Conservation (phyloP, 1,284 basidiomycete species). For the Ustilago tritici region DNA sequence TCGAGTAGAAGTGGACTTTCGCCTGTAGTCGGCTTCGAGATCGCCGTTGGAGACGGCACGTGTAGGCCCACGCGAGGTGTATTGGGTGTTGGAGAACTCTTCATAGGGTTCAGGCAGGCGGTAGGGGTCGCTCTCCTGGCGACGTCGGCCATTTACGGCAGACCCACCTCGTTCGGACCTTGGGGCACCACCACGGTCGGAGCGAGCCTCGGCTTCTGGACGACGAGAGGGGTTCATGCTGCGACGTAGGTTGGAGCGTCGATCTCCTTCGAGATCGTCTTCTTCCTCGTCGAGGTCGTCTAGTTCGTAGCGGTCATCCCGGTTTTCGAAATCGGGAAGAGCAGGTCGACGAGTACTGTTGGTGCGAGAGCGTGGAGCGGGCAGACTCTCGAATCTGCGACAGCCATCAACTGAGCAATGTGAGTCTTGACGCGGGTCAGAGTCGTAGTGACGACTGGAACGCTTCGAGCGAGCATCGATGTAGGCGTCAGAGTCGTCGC, state of each 20-base stretch:
- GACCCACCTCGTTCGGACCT: constrained; percentile 20
- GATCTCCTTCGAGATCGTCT: constrained; percentile 18
- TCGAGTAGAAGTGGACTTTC: not conserved
- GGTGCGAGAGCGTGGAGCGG: constrained; percentile 19
- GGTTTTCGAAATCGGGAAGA: constrained; percentile 23
- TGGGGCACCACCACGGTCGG: not conserved
- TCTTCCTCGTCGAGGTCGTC: constrained; percentile 37
- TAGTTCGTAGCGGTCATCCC: constrained; percentile 22
- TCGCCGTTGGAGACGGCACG: constrained; percentile 27
- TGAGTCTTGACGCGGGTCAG: constrained; percentile 22
- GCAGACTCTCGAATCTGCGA: constrained; percentile 29
- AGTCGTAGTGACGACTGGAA: constrained; percentile 18
- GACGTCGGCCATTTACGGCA: constrained; percentile 22
- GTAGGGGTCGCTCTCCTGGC: constrained; percentile 35
- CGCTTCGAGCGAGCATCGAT: constrained; percentile 16
- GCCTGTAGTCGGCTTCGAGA: constrained; percentile 16
- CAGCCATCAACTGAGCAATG: constrained; percentile 11
- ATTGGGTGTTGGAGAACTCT: constrained; percentile 36
- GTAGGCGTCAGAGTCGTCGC: constrained; percentile 13
- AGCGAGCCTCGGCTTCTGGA: constrained; percentile 8
- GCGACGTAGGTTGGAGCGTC: constrained; percentile 14
- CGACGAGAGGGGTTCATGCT: constrained; percentile 20
- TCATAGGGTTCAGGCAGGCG: constrained; percentile 41
- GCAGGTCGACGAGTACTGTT: constrained; percentile 28
- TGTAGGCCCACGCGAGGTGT: constrained; percentile 9